Percentiles rank a stretch among this genome's conserved stretches.
phyloP scores from a whole-genome alignment of 352 stramenopile species.

The Phytophthora sansomeana region DNA sequence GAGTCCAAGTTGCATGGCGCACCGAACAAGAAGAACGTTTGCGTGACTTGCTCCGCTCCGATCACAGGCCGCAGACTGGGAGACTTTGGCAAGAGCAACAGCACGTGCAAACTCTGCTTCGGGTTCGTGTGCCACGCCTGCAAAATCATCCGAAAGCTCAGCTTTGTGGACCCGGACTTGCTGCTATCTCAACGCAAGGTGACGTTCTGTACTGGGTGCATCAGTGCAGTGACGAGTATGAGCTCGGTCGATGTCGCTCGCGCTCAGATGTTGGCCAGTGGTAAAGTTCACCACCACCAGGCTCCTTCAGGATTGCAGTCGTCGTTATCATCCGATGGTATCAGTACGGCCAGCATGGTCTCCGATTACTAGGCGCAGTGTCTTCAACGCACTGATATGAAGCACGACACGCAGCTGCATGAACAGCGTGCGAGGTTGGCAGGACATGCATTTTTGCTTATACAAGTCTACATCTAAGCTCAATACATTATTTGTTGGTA shows the following conservation, averaged over 20 bases:
- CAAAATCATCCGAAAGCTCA: constrained; percentile 41
- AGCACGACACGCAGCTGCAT: not conserved
- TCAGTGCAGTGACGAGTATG: constrained; percentile 41
- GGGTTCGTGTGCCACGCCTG: constrained; percentile 46
- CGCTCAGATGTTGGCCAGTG: constrained; percentile 41
- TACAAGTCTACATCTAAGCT: no score
- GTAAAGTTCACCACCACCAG: constrained; percentile 25
- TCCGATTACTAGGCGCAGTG: constrained; percentile 20
- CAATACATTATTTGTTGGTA: no score
- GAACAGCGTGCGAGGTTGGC: no score
- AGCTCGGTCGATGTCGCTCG: constrained; percentile 38
- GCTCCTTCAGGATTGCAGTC: constrained; percentile 21
- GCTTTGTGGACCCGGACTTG: constrained; percentile 48
- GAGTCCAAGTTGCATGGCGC: constrained; percentile 35
- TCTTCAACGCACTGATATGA: no score
- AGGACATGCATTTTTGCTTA: not conserved
- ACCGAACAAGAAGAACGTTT: constrained; percentile 25
- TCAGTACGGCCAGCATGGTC: constrained; percentile 10
- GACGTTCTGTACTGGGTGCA: constrained; percentile 48
- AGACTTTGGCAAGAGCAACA: constrained; percentile 33
- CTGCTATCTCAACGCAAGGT: constrained; percentile 45
- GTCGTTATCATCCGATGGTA: constrained; percentile 32
- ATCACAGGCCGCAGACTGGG: constrained; percentile 23
- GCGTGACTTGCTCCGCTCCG: constrained; percentile 40
- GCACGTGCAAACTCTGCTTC: constrained; percentile 50